Evolutionary conservation across 2,329 filamentous ascomycete species (phyloP), one percentile per base, ranked within the genome.

Genomic region (Aureobasidium subglaciale): DNA sequence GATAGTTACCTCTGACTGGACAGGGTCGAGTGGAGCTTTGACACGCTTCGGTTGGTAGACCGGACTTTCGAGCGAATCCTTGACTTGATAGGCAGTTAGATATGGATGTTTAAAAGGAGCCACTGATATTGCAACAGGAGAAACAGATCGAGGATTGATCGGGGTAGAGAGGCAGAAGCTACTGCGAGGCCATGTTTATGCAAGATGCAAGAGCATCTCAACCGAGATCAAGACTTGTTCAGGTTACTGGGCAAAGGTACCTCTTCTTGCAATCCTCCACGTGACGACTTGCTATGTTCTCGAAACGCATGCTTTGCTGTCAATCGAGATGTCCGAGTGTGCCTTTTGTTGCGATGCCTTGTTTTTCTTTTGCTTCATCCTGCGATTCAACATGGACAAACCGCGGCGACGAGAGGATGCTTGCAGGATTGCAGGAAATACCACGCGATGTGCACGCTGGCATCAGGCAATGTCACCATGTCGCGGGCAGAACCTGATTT

Each of bases 251-350:
- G 24, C 13, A 24, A 13, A 24, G 20, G 25, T 35, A 34, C 30
- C 15, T 10, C 13, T 30, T 13, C 15, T 24, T n/a, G n/a, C n/a
- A 25, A 29, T 48, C 16, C 35, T 11, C 18, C 45, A 35, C 45
- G 32, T 48, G 45, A 48, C 8, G 13, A 8, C 13, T 8, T 24
- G n/a, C 13, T 35, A 2, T 35, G 25, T 48, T 35, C 18, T 25
- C n/a, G 30, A 35, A n/a, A 48, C 45, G 45, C 45, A 48, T 48
- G 45, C 43, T 48, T 35, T 25, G 45, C 30, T 48, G 45, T 48
- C 45, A 48, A 35, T 34, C 43, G 29, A 9, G n/a, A 48, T 18
- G 45, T 22, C 45, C 45, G 45, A 48, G 16, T 22, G 30, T 48
- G 13, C 30, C 45, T 6, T 35, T 24, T 35, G 10, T 27, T 10